These are phyloP conservation scores for Eucalyptus urophylla DNA, from an alignment of 345 rosid species.

Conservation along the genomic window DNA sequence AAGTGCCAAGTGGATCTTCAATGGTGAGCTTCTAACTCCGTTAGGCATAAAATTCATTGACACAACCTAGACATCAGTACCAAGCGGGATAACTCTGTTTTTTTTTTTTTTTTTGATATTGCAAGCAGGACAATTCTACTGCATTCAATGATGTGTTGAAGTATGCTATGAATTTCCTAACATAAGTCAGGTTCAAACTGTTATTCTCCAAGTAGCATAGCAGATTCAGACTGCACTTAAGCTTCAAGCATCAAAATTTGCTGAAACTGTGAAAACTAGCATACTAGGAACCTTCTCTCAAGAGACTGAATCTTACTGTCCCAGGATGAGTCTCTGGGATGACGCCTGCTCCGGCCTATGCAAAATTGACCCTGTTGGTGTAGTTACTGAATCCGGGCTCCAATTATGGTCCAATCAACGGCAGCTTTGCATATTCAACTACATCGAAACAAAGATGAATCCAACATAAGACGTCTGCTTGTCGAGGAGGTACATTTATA, in stretches of 20 bases:
- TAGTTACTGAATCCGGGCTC: background rate
- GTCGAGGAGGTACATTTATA: background rate
- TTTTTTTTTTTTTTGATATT: no score
- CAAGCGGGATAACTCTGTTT: background rate
- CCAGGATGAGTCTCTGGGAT: background rate
- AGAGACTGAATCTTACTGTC: background rate
- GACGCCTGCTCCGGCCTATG: constrained; percentile 3
- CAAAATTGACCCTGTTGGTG: constrained; percentile 4
- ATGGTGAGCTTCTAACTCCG: background rate
- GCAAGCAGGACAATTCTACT: background rate
- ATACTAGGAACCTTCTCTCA: background rate
- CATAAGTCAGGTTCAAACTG: background rate
- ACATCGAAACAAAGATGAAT: background rate
- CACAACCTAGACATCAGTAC: background rate
- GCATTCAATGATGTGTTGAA: background rate
- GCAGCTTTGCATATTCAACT: constrained; percentile 4
- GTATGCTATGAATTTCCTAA: background rate
- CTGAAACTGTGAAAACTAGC: background rate
- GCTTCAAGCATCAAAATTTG: background rate
- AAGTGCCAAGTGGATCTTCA: background rate
- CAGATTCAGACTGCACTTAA: background rate
- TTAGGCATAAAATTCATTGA: background rate
- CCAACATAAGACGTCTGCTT: background rate
- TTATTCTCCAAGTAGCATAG: background rate
- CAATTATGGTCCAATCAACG: background rate